These are phyloP conservation scores for Dichotomopilus funicola DNA, from an alignment of 2,329 filamentous ascomycete species.

Conservation along the genomic window DNA sequence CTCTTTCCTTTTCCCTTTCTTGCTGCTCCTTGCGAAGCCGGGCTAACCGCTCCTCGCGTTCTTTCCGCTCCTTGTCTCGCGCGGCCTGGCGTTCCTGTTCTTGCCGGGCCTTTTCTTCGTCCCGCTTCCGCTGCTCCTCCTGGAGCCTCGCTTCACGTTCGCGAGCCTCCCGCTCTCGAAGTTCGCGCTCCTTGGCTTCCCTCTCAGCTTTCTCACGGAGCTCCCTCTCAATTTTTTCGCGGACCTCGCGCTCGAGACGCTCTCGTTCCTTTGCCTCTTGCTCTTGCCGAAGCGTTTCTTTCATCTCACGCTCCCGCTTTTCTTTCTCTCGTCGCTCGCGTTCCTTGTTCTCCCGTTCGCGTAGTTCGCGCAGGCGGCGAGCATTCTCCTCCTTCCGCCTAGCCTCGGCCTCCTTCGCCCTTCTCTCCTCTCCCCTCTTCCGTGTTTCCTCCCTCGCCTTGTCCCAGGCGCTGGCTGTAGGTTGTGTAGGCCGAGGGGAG, in stretches of 20 bases:
- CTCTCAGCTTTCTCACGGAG: conserved; percentile 41
- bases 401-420: conserved; percentile 49
- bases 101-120: conserved; percentile 28
- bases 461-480: conserved; percentile 51
- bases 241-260: conserved; percentile 27
- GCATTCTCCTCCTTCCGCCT: conserved; percentile 49
- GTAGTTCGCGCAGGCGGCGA: conserved; percentile 34
- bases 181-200: conserved; percentile 36
- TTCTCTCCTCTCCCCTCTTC: conserved; percentile 58
- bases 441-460: conserved; percentile 62
- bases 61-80: conserved; percentile 20
- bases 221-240: conserved; percentile 27
- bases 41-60: conserved; percentile 18
- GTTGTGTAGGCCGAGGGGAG: conserved; percentile 24
- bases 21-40: conserved; percentile 17
- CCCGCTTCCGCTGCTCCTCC: conserved; percentile 28
- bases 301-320: conserved; percentile 29
- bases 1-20: conserved; percentile 7
- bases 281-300: conserved; percentile 29
- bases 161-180: conserved; percentile 25
- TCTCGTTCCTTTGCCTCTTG: conserved; percentile 30
- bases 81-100: conserved; percentile 17
- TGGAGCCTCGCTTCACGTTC: conserved; percentile 18
- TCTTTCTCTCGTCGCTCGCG: conserved; percentile 35
- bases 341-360: conserved; percentile 36